Percentiles rank a stretch among this genome's conserved stretches.
Evolutionary conservation across 805 yeast genomes (phyloP).

Genomic region (Wickerhamomyces sydowiorum): DNA sequence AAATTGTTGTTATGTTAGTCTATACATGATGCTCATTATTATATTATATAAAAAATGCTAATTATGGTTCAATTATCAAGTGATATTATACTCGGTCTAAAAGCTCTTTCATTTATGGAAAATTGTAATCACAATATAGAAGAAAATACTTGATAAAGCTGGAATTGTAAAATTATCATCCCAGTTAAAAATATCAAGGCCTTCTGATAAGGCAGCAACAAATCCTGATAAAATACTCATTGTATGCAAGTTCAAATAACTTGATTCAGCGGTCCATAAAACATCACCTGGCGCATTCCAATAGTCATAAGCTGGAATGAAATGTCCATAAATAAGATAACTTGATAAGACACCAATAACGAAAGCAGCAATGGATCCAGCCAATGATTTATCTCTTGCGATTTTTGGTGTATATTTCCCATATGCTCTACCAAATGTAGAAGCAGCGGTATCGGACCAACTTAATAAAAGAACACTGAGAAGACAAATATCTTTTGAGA

Average conservation of each 20-base stretch:
- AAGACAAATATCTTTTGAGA: conserved; percentile 76
- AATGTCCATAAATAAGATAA: conserved; percentile 62
- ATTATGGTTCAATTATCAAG: no score
- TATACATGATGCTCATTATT: no score
- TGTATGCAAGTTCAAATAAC: conserved; percentile 44
- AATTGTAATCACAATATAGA: conserved; percentile 41
- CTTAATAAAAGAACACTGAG: conserved; percentile 76
- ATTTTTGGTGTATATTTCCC: conserved; percentile 82
- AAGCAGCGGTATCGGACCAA: conserved; percentile 98
- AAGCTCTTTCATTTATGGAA: conserved; percentile 19
- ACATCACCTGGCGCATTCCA: conserved; percentile 53
- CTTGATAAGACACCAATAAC: conserved; percentile 63
- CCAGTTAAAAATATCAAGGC: conserved; percentile 64
- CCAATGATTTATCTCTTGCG: conserved; percentile 71
- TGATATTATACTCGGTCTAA: no score
- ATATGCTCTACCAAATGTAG: conserved; percentile 82
- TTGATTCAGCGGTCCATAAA: conserved; percentile 59
- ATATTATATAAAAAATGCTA: no score
- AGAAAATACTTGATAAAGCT: conserved; percentile 66
- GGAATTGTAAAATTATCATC: conserved; percentile 97
- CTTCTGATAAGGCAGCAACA: conserved; percentile 83
- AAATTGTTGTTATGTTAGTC: no score
- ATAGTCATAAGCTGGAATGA: conserved; percentile 57
- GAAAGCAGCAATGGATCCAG: conserved; percentile 89
- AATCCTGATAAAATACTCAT: conserved; percentile 66